Percentiles rank a stretch among this genome's conserved stretches.
phyloP scores from a whole-genome alignment of 23 red algal species.

The Gracilaria gracilis region DNA sequence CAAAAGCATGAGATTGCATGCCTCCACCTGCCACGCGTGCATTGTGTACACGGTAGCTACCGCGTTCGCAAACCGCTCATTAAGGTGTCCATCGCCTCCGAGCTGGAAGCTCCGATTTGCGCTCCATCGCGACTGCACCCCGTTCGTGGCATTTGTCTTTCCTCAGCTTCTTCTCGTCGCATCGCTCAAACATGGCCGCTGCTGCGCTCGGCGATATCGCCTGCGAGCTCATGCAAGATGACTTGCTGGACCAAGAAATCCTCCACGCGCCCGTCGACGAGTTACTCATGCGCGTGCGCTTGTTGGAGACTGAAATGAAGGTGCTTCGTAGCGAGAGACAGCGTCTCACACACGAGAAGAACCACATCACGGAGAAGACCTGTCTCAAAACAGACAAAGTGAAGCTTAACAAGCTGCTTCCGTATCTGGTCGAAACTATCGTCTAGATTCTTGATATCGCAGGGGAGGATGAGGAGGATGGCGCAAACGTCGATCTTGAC shows the following conservation, averaged over 20 bases:
- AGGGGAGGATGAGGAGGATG: slow-evolving; percentile 91
- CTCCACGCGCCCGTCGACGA: slow-evolving; percentile 85
- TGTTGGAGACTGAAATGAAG: slow-evolving; percentile 92
- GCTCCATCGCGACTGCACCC: too few species aligned
- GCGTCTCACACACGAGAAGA: slow-evolving; percentile 86
- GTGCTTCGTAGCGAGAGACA: slow-evolving; percentile 77
- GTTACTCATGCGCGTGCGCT: slow-evolving; percentile 81
- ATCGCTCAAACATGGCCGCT: slow-evolving; percentile 50
- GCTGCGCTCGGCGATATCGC: slow-evolving; percentile 57
- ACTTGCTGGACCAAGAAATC: slow-evolving; percentile 78
- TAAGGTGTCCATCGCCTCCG: too few species aligned
- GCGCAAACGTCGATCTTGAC: slow-evolving; percentile 88
- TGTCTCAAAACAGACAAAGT: slow-evolving; percentile 98
- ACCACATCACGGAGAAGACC: slow-evolving; percentile 80
- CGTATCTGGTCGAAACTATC: slow-evolving; percentile 94
- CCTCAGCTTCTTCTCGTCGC: not conserved
- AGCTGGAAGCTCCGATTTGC: too few species aligned
- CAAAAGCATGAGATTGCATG: too few species aligned
- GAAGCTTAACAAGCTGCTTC: slow-evolving; percentile 96
- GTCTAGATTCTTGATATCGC: slow-evolving; percentile 94
- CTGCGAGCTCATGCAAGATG: slow-evolving; percentile 78
- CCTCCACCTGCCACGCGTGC: not conserved
- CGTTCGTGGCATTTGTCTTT: too few species aligned
- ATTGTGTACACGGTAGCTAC: not conserved
- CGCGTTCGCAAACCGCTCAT: too few species aligned